Evolutionary conservation across 2,329 filamentous ascomycete species (phyloP).

Genomic region (Endothia cerciana): DNA sequence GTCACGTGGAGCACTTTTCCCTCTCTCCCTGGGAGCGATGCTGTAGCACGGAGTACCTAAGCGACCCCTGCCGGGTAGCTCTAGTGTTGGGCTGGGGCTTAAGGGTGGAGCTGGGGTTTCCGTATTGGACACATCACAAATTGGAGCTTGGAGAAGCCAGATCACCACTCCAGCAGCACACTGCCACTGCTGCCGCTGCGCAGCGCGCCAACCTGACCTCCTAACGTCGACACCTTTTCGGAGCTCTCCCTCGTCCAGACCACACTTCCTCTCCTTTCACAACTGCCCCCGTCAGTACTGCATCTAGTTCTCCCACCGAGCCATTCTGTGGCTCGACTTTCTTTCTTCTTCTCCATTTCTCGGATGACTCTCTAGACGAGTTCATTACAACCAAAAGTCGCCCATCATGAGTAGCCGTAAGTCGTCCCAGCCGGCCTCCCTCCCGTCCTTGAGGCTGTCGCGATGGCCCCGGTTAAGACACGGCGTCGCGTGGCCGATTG

Average conservation of each 20-base stretch:
- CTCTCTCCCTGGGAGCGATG: slow-evolving; percentile 3
- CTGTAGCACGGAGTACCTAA: background rate
- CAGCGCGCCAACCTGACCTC: slow-evolving; percentile 8
- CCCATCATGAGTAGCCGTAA: slow-evolving; percentile 61
- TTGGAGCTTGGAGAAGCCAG: slow-evolving; percentile 36
- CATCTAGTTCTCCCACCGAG: slow-evolving; percentile 30
- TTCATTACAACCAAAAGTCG: slow-evolving; percentile 33
- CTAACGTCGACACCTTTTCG: slow-evolving; percentile 14
- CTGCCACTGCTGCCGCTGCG: background rate
- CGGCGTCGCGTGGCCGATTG: slow-evolving; percentile 17
- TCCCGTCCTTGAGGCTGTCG: slow-evolving; percentile 20
- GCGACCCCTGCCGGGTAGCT: background rate
- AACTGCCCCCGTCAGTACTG: slow-evolving; percentile 26
- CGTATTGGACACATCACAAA: slow-evolving; percentile 35
- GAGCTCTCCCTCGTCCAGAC: slow-evolving; percentile 30
- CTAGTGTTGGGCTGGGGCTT: background rate
- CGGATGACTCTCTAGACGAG: slow-evolving; percentile 32
- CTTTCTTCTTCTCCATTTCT: slow-evolving; percentile 34
- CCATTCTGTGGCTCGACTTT: slow-evolving; percentile 38
- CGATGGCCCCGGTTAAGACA: slow-evolving; percentile 28
- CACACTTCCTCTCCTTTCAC: slow-evolving; percentile 32
- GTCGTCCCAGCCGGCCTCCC: slow-evolving; percentile 36
- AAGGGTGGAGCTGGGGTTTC: slow-evolving; percentile 8
- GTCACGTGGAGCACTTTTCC: slow-evolving; percentile 24
- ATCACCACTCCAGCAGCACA: slow-evolving; percentile 30